Base-by-base conservation (phyloP, 2,329 filamentous ascomycete genomes). In the Penicillium crustosum region DNA sequence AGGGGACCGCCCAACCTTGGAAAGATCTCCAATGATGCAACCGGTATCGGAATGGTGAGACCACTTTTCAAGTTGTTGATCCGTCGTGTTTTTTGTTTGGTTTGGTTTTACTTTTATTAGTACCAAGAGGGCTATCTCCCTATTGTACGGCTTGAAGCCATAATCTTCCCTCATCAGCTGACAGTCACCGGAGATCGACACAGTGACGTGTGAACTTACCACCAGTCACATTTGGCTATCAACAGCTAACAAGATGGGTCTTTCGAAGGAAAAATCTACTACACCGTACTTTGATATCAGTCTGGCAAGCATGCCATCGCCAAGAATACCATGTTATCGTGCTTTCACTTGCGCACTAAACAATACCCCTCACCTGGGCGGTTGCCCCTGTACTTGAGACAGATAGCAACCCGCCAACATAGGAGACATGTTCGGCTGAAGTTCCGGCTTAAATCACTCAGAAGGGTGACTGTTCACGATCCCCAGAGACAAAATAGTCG, bases 111-210 rank as follows among this genome's bases (percentile, higher is more conserved):
- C 23, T 17, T 25, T 21, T 21, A 9, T 39, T n/a, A 12, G 19
- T 44, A 29, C 25, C 19, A 36, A 4, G 17, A 38, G n/a, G 33
- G 6, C 35, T 19, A 39, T 39, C 36, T 39, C 9, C 41, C 15
- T 27, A 17, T 25, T 17, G 7, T 25, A 9, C 7, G 21, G 19
- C 1, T 9, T 25, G 31, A 31, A 12, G 12, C 25, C n/a, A 17
- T 2, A 31, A 21, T n/a, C 15, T 49, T 41, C 3, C 5, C 38
- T 41, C 42, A 55, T 55, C 53, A 56, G 33, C 53, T 51, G 53
- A 45, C 76, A 63, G 17, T 77, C 75, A 52, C 76, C 78, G 0
- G 74, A n/a, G 69, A 6, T 64, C 68, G 25, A 78, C 58, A 13
- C 68, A 25, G 54, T 56, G 54, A 56, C 49, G 54, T 56, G 41